Base-by-base conservation (phyloP, 352 stramenopile genomes). In the Elongisporangium prolatum region DNA sequence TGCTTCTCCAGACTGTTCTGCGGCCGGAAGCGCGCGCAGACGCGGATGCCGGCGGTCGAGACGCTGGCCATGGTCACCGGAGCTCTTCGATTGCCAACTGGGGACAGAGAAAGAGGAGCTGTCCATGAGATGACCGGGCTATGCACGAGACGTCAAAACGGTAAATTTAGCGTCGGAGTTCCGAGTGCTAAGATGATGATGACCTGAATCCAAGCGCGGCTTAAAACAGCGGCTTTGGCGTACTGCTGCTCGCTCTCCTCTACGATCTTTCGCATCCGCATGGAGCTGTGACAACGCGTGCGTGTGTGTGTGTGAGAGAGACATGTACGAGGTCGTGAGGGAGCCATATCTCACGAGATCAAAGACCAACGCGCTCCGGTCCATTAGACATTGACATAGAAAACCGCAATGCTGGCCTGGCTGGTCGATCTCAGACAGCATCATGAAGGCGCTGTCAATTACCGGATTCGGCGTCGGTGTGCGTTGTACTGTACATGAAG, bases 1-100 rank as follows among this genome's bases (percentile, higher is more conserved):
- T 87, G 79, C 37, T 75, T 60, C 66, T 91, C 81, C 37, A 91
- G 77, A 54, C 82, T 87, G 65, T 89, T 91, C 68, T 91, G 81
- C 69, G 78, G 78, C 6, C 78, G 81, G 65, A 91, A 91, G 53
- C 81, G 76, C 59, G 79, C 81, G 54, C 73, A 89, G 50, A 91
- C 81, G 56, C 79, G 78, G 59, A 91, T 74, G 53, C 80, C 80
- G n/a, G 69, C 80, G 24, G 59, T 60, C 40, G 28, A 40, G 28
- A 40, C 28, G 28, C 28, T 40, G 28, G 28, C 28, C 28, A 40
- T 40, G 28, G 28, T 40, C 28, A 40, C 28, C 28, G 8, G 28
- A 40, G 28, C 28, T 40, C 28, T 40, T 40, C 28, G 28, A 40
- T 40, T 40, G 28, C 28, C 28, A 40, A 40, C 28, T 40, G 28